Conservation (phyloP, 495 filamentous ascomycete genomes). For the Neurospora sp. region DNA sequence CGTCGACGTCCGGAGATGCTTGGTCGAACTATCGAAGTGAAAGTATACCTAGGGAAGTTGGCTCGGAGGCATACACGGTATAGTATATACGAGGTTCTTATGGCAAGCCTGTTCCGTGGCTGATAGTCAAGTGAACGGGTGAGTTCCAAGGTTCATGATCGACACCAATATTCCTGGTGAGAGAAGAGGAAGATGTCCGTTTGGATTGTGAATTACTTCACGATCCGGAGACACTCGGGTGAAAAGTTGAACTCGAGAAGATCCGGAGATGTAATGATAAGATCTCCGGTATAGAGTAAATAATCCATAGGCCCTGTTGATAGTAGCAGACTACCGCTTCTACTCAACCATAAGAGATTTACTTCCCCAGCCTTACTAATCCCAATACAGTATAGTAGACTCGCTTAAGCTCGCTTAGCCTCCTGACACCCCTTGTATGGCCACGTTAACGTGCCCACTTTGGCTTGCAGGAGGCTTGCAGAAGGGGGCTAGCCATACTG, state of each 20-base stretch:
- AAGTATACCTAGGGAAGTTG: background rate
- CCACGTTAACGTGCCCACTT: no score
- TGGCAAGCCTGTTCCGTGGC: background rate
- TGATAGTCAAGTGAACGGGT: background rate
- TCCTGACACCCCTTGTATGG: no score
- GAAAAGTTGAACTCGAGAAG: background rate
- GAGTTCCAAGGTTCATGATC: background rate
- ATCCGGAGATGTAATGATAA: background rate
- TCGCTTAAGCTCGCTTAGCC: no score
- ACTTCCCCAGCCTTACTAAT: no score
- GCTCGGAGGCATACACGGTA: background rate
- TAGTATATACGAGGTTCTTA: background rate
- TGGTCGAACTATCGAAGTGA: fast-evolving
- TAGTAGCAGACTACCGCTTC: background rate
- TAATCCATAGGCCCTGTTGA: background rate
- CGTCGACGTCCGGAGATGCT: background rate
- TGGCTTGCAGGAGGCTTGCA: no score
- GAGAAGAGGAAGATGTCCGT: background rate
- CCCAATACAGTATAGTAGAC: no score
- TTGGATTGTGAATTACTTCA: background rate
- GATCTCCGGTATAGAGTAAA: background rate
- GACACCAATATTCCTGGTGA: background rate
- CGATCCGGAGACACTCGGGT: background rate
- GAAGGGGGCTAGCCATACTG: no score
- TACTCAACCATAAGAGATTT: no score